Base-by-base conservation (phyloP, 2,329 filamentous ascomycete genomes). In the Scedosporium dehoogii region DNA sequence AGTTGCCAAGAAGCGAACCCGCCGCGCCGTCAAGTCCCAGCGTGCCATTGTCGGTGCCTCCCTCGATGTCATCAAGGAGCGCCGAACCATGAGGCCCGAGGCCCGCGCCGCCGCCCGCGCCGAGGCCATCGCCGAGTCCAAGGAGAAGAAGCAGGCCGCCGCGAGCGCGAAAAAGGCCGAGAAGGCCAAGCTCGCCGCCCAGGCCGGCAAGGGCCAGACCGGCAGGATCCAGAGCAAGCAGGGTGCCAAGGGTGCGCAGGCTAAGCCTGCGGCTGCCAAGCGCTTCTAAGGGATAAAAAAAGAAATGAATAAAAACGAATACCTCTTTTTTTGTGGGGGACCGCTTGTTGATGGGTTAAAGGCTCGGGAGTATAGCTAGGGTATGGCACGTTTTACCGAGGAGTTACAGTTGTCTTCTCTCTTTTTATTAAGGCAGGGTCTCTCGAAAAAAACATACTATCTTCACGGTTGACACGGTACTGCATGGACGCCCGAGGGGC, bases 61-160 rank as follows among this genome's bases (percentile, higher is more conserved):
- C 68, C 92, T 99, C 80, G 94, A 99, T 78, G 92, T 97, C 76
- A 97, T 99, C 87, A 97, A 97, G 89, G 94, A 99, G 88, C 91
- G 91, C 83, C 92, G 94, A 76, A 80, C 85, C 73, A 88, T 91
- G 85, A 91, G 94, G 79, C 94, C 94, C 72, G 94, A 97, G 85
- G 93, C 92, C 77, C 92, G 94, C 78, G 85, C 87, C 73, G 94
- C 94, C 74, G 92, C 92, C 76, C 93, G 94, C 76, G 82, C 85
- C 71, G 83, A 87, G 72, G 93, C 94, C 78, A 92, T 97, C 83
- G 93, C 93, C 85, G 92, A 96, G 78, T 90, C 87, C 83, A 99
- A 99, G 90, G 92, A 96, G 79, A 97, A 97, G 92, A 96, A 96
- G 85, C 82, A 87, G 69, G 92, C 87, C 67, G 85, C 86, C 67